A percentile compares a stretch with the other conserved stretches of the same genome.
Conservation (phyloP, 805 yeast species). For the Maudiozyma serrabonitensis region DNA sequence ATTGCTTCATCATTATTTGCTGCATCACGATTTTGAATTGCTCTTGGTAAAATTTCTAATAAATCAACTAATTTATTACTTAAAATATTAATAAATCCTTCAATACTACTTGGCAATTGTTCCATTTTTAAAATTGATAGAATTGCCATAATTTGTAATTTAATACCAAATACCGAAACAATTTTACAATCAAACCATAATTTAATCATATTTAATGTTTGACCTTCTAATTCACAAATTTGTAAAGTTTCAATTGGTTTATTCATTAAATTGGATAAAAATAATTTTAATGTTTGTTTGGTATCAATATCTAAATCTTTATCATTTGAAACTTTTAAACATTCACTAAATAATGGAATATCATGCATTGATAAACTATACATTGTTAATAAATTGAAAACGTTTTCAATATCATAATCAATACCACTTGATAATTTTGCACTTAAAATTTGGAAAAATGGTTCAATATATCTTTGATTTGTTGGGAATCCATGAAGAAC, state of each 20-base stretch:
- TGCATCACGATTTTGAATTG: constrained; percentile 56
- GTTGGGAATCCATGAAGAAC: constrained; percentile 42
- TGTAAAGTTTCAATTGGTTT: constrained; percentile 49
- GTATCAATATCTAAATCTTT: constrained; percentile 32
- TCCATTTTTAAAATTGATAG: constrained; percentile 39
- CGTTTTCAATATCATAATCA: constrained; percentile 33
- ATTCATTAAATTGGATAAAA: constrained; percentile 53
- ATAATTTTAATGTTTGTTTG: constrained; percentile 44
- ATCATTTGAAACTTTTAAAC: constrained; percentile 18
- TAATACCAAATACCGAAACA: constrained; percentile 67
- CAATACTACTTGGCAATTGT: constrained; percentile 31
- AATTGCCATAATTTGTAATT: constrained; percentile 59
- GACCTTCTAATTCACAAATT: constrained; percentile 37
- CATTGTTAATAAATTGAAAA: constrained; percentile 26
- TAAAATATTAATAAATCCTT: constrained; percentile 37
- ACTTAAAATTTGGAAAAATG: constrained; percentile 22
- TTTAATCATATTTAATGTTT: constrained; percentile 41
- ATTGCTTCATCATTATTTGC: constrained; percentile 42
- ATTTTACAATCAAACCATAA: constrained; percentile 56
- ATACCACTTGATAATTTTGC: constrained; percentile 25
- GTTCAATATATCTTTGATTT: constrained; percentile 21
- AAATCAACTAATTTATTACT: constrained; percentile 42
- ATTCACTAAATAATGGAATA: constrained; percentile 22
- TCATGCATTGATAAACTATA: constrained; percentile 27
- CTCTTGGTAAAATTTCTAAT: constrained; percentile 58